These are phyloP conservation scores for Aspergillus diversus DNA, from an alignment of 495 filamentous ascomycete genomes.

Conservation along the genomic window DNA sequence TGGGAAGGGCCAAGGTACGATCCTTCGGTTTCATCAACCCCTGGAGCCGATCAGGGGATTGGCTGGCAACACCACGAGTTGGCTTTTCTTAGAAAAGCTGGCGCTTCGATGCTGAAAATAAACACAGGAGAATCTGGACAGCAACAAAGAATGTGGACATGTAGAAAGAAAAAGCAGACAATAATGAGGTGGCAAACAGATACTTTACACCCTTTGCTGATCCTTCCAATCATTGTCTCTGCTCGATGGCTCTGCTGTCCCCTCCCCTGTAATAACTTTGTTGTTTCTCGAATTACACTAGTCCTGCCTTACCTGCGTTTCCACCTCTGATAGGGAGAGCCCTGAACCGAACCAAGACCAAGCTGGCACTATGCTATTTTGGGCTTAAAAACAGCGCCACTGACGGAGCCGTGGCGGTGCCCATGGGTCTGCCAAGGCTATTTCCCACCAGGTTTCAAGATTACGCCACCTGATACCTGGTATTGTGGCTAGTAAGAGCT, in stretches of 20 bases:
- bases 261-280: too few relatives aligned
- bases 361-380: neutral
- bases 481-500: neutral
- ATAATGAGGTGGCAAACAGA: neutral
- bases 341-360: neutral
- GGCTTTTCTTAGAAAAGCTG: slow-evolving; percentile 5
- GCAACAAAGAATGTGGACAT: neutral
- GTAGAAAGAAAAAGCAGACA: too few relatives aligned
- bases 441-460: neutral
- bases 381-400: neutral
- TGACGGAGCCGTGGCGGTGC: slow-evolving; percentile 16
- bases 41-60: slow-evolving; percentile 12
- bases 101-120: slow-evolving; percentile 19
- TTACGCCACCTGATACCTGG: neutral
- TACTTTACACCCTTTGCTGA: too few relatives aligned
- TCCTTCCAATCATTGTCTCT: neutral
- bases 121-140: slow-evolving; percentile 1
- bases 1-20: neutral
- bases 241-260: neutral
- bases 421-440: slow-evolving; percentile 9
- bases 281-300: too few relatives aligned
- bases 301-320: too few relatives aligned
- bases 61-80: neutral
- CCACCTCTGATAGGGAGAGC: too few relatives aligned
- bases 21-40: slow-evolving; percentile 17